Evolutionary conservation across 352 stramenopile species (phyloP).

Genomic region (Blastocystis sp.): DNA sequence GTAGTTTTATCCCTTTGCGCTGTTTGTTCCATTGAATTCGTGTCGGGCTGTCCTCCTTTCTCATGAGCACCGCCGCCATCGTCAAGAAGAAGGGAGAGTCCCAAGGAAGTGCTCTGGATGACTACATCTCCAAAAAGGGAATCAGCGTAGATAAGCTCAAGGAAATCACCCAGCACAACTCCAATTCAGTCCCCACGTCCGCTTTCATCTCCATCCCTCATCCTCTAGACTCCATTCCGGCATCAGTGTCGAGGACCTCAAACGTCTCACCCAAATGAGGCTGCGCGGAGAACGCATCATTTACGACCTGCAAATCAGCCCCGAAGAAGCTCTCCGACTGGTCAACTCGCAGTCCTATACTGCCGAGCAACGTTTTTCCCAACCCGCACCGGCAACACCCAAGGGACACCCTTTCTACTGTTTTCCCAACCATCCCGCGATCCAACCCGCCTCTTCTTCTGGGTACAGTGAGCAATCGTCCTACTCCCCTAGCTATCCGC

Average conservation of each 20-base stretch:
- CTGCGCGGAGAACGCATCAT: background rate
- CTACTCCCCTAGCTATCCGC: background rate
- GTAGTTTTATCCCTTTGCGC: background rate
- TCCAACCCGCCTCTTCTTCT: too few relatives aligned
- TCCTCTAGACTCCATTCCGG: background rate
- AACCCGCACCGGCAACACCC: background rate
- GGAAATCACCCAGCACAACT: background rate
- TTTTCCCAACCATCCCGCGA: too few relatives aligned
- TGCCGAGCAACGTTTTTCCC: background rate
- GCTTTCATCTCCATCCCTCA: background rate
- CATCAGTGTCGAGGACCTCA: conserved; percentile 21
- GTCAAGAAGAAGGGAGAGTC: background rate
- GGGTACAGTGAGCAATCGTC: too few relatives aligned
- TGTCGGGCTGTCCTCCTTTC: too few relatives aligned
- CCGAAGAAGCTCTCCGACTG: background rate
- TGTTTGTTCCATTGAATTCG: background rate
- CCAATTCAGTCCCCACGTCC: background rate
- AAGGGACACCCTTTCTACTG: too few relatives aligned
- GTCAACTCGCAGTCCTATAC: background rate
- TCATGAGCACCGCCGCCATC: background rate
- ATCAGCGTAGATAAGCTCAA: background rate
- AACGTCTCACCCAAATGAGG: conserved; percentile 2
- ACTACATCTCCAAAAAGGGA: background rate
- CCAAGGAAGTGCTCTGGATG: background rate
- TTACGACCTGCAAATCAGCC: background rate